Conservation (phyloP, 2,329 filamentous ascomycete genomes). For the Aspergillus clavatus region DNA sequence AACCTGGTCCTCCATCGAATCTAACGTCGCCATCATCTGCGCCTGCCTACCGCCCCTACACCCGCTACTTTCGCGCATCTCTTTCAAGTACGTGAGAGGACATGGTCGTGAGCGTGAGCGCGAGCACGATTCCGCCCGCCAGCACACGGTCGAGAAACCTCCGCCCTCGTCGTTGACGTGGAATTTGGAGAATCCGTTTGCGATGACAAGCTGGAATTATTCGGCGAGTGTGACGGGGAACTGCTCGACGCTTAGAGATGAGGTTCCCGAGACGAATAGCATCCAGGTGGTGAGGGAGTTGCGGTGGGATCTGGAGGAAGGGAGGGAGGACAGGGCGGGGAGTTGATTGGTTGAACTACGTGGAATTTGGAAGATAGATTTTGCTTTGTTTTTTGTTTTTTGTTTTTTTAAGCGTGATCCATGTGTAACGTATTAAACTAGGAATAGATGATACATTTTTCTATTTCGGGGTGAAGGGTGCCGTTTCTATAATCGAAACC, state of each 20-base stretch:
- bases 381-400: too few relatives aligned
- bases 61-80: slow-evolving; percentile 23
- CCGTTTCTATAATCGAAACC: slow-evolving; percentile 35
- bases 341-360: too few relatives aligned
- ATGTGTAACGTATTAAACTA: too few relatives aligned
- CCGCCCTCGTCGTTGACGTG: slow-evolving; percentile 5
- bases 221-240: slow-evolving; percentile 23
- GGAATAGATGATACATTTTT: too few relatives aligned
- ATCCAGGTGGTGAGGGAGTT: slow-evolving; percentile 29
- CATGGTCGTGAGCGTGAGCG: slow-evolving; percentile 11
- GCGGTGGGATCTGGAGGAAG: slow-evolving; percentile 22
- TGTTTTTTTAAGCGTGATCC: too few relatives aligned
- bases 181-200: slow-evolving; percentile 6
- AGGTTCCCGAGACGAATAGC: slow-evolving; percentile 10
- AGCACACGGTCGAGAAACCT: slow-evolving; percentile 9
- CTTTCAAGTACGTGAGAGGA: too few relatives aligned
- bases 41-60: slow-evolving; percentile 25
- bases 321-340: too few relatives aligned
- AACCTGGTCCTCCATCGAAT: slow-evolving; percentile 29
- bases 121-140: slow-evolving; percentile 6
- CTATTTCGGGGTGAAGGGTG: too few relatives aligned
- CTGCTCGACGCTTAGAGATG: slow-evolving; percentile 14
- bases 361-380: too few relatives aligned
- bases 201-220: slow-evolving; percentile 14
- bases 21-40: slow-evolving; percentile 30